Conservation (phyloP, 805 yeast species). For the Hagleromyces aurorensis region DNA sequence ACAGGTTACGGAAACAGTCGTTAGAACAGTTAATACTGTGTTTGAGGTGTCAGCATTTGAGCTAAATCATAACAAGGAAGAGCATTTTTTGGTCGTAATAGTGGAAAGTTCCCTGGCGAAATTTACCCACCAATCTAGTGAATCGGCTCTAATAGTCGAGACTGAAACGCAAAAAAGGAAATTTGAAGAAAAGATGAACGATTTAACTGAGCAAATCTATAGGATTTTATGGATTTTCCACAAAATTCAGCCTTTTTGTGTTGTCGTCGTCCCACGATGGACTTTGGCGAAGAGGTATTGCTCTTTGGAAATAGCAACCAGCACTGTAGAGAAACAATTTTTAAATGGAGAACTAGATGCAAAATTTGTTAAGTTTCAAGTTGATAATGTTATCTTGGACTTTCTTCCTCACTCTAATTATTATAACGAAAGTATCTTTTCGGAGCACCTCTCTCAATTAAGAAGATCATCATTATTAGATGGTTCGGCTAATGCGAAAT, state of each 20-base stretch:
- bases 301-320: slow-evolving; percentile 86
- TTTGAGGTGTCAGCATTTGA: slow-evolving; percentile 92
- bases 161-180: slow-evolving; percentile 13
- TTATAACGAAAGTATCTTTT: slow-evolving; percentile 30
- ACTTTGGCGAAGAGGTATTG: slow-evolving; percentile 68
- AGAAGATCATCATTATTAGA: slow-evolving; percentile 53
- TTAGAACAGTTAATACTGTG: slow-evolving; percentile 69
- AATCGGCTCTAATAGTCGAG: slow-evolving; percentile 4
- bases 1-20: slow-evolving; percentile 78
- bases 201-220: slow-evolving; percentile 29
- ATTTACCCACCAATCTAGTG: slow-evolving; percentile 4
- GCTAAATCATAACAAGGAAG: slow-evolving; percentile 38
- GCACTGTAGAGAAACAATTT: slow-evolving; percentile 71
- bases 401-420: slow-evolving; percentile 30
- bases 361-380: slow-evolving; percentile 64
- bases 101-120: slow-evolving; percentile 61
- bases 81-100: slow-evolving; percentile 75
- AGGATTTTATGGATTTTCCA: slow-evolving; percentile 44
- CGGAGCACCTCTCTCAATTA: slow-evolving; percentile 52
- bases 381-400: slow-evolving; percentile 31
- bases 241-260: slow-evolving; percentile 71
- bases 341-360: slow-evolving; percentile 74
- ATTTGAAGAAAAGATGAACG: slow-evolving; percentile 25
- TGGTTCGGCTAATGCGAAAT: too few species aligned
- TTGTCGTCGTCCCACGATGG: slow-evolving; percentile 70